Percentiles rank a stretch among this genome's conserved stretches.
phyloP scores from a whole-genome alignment of 345 rosid species.

The Eucalyptus camaldulensis region DNA sequence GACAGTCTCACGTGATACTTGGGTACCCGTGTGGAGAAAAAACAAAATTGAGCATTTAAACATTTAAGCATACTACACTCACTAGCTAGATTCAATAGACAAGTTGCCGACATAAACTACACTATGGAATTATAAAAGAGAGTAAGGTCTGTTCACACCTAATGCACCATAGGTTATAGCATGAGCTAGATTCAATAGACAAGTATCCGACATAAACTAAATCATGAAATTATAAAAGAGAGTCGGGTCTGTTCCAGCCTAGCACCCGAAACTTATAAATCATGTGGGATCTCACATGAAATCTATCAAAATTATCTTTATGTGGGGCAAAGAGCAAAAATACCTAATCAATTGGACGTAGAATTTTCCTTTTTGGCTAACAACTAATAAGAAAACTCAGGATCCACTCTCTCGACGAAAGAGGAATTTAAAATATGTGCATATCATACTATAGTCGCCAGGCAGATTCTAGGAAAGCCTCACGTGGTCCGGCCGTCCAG shows the following conservation, averaged over 20 bases:
- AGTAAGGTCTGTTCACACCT: no score
- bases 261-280: fast-evolving
- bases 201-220: no score
- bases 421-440: background rate
- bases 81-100: background rate
- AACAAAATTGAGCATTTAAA: background rate
- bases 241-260: fast-evolving
- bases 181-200: no score
- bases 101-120: background rate
- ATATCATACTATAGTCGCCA: background rate
- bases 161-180: no score
- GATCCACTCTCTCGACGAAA: background rate
- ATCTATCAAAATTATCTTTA: background rate
- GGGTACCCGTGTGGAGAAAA: background rate
- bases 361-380: background rate
- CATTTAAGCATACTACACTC: background rate
- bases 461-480: background rate
- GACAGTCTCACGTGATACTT: background rate
- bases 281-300: fast-evolving
- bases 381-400: background rate
- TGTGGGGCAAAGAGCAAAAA: background rate
- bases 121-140: no score
- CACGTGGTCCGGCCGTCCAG: background rate
- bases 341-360: background rate
- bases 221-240: no score